Conservation (phyloP, 83 land plant genomes). For the Diphasiastrum complanatum region DNA sequence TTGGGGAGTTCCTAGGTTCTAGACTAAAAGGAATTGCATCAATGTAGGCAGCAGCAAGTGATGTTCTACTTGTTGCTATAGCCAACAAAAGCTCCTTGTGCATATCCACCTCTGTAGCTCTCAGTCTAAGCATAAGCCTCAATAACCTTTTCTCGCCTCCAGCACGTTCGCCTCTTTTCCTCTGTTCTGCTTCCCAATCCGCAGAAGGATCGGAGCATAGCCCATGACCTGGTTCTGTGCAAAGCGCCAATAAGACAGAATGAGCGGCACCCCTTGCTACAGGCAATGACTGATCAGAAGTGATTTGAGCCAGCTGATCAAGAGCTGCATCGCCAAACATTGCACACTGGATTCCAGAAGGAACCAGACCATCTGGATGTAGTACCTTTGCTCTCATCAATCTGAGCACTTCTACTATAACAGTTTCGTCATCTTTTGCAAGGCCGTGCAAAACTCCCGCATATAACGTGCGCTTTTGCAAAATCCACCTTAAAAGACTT, state of each 20-base stretch:
- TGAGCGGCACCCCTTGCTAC: conserved; percentile 49
- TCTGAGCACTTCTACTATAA: conserved; percentile 50
- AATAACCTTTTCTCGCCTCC: conserved; percentile 68
- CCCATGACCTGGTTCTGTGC: conserved; percentile 80
- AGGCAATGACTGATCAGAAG: conserved; percentile 36
- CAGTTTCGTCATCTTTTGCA: conserved; percentile 57
- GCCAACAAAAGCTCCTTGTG: conserved; percentile 70
- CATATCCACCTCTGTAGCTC: conserved; percentile 48
- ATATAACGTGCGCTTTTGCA: conserved; percentile 68
- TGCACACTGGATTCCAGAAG: conserved; percentile 68
- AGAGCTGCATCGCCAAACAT: conserved; percentile 83
- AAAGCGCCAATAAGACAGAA: conserved; percentile 47
- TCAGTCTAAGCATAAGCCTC: conserved; percentile 65
- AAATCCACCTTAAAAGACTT: conserved; percentile 63
- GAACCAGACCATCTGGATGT: conserved; percentile 44
- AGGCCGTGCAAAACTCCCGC: conserved; percentile 65
- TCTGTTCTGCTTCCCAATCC: conserved; percentile 8
- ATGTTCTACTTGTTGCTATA: conserved; percentile 50
- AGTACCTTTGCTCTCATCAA: conserved; percentile 57
- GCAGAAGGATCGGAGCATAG: conserved; percentile 50
- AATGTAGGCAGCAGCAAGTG: conserved; percentile 58
- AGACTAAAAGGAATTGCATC: conserved; percentile 69
- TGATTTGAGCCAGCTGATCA: conserved; percentile 59
- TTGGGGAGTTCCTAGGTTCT: conserved; percentile 59
- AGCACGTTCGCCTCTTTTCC: conserved; percentile 32